Base-by-base conservation (phyloP, 805 yeast genomes). In the Saturnispora ahearnii region DNA sequence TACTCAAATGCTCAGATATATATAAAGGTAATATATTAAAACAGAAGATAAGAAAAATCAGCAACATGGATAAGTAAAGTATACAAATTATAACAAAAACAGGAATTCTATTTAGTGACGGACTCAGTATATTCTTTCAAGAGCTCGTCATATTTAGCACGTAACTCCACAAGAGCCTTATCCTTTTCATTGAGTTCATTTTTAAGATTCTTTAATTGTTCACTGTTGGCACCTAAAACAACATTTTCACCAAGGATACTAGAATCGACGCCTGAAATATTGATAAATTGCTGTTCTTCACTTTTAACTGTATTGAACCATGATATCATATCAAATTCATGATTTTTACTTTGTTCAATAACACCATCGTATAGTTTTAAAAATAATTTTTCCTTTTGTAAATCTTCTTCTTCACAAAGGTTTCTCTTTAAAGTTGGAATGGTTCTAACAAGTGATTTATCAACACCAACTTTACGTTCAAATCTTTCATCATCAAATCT, bases 371-470 rank as follows among this genome's bases (percentile, higher is more conserved):
- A 40, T 65, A 71, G 42, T 67, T 69, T 59, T 67, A 72, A 60
- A 60, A 52, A 46, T 48, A 78, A 57, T 61, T 73, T 73, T 61
- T 75, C 78, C 58, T 78, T 60, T 53, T 69, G 59, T 10, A 70
- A 57, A 51, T 65, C 66, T 53, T 64, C 59, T 33, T 67, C 49
- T 21, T 73, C 74, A 3, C 69, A 72, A 42, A 84, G 60, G 1
- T 74, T 78, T 62, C 91, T 74, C 62, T 83, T 85, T 53, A 85
- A 72, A 7, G 70, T 72, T 0, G 90, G 90, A n/a, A 84, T 71
- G 24, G 76, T 60, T 52, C 79, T 64, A 21, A 59, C 58, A 3
- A 60, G 34, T 4, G 49, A 58, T 51, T 63, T 65, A 45, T 60
- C 73, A 64, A 55, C 71, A 68, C 52, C 60, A 37, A 54, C 53